Evolutionary conservation across 441 rosid species (phyloP), one percentile per base, ranked within the genome.

Genomic region (Capsella rubella): DNA sequence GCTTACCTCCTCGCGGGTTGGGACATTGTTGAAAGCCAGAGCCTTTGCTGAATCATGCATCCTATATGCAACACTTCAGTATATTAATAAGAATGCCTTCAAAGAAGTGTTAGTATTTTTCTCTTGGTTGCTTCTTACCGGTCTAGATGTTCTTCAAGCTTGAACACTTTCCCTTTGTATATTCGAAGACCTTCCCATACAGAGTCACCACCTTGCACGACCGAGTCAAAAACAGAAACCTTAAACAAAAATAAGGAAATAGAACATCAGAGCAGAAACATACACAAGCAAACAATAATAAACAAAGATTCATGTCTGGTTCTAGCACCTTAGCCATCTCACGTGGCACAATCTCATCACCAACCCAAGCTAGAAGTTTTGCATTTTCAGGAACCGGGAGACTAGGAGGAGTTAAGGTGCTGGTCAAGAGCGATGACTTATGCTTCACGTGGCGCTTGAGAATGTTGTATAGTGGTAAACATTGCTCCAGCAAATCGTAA

Each of bases 191-290:
- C 98, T 85, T 93, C 97, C 97, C 98, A 93, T 55, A 84, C 98
- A 18, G 86, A 90, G 72, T 93, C 96, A 75, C 98, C 96, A n/a
- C 98, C 97, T 87, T 91, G 97, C 76, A 93, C 93, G 58, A 90
- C 82, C 35, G 98, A 93, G 83, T 93, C 93, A 76, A 93, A 91
- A 21, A 90, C 95, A 52, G 96, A 93, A 77, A 93, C 98, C 98
- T 93, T 72, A 77, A 31, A 14, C 42, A 71, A 57, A 37, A 69
- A 28, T 3, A 16, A 51, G 16, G 21, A 52, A 10, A 76, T 18
- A 45, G 5, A 25, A 39, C 67, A 67, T 67, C 1, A 65, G 31
- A 34, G 8, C 67, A 50, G 40, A 39, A 0, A 50, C 3, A 43
- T 54, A 34, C 25, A 34, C 35, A 58, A 51, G 64, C 40, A 71